Conservation (phyloP, 495 filamentous ascomycete genomes). For the Chaetomidium leptoderma region DNA sequence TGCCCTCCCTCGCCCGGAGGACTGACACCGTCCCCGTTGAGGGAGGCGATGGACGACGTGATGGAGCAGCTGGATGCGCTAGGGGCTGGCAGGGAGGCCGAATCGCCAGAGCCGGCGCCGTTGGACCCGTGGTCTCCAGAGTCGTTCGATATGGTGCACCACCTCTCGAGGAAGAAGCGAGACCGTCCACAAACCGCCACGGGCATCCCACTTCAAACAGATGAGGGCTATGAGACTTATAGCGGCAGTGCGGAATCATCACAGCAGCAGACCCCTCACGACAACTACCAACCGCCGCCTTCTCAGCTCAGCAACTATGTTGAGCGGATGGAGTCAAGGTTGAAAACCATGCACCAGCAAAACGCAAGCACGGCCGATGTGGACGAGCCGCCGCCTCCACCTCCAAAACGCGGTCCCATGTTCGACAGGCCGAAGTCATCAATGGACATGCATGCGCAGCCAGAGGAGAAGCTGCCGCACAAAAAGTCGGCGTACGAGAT, state of each 20-base stretch:
- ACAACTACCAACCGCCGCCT: slow-evolving; percentile 47
- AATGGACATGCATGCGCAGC: slow-evolving; percentile 33
- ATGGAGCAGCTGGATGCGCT: slow-evolving; percentile 94
- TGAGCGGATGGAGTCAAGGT: slow-evolving; percentile 78
- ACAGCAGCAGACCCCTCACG: slow-evolving; percentile 34
- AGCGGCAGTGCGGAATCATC: slow-evolving; percentile 46
- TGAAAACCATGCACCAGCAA: slow-evolving; percentile 66
- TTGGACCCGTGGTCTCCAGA: slow-evolving; percentile 89
- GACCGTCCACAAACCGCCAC: slow-evolving; percentile 66
- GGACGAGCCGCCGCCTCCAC: slow-evolving; percentile 57
- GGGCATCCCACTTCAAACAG: slow-evolving; percentile 55
- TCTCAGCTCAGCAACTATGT: slow-evolving; percentile 79
- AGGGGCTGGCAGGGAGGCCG: slow-evolving; percentile 55
- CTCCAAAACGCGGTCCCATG: slow-evolving; percentile 51
- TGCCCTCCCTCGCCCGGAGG: slow-evolving; percentile 62
- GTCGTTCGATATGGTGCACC: slow-evolving; percentile 64
- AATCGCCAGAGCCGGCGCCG: slow-evolving; percentile 43
- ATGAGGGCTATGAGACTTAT: slow-evolving; percentile 53
- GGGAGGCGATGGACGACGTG: slow-evolving; percentile 96
- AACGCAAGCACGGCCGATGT: slow-evolving; percentile 42
- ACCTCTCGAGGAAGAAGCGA: slow-evolving; percentile 36
- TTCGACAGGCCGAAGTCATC: slow-evolving; percentile 51
- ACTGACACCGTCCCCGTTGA: slow-evolving; percentile 83
- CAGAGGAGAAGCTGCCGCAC: slow-evolving; percentile 41
- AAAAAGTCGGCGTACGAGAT: slow-evolving; percentile 86